A percentile compares a stretch with the other conserved stretches of the same genome.
phyloP scores from a whole-genome alignment of 2,329 filamentous ascomycete species.

The Pseudogymnoascus sp. region DNA sequence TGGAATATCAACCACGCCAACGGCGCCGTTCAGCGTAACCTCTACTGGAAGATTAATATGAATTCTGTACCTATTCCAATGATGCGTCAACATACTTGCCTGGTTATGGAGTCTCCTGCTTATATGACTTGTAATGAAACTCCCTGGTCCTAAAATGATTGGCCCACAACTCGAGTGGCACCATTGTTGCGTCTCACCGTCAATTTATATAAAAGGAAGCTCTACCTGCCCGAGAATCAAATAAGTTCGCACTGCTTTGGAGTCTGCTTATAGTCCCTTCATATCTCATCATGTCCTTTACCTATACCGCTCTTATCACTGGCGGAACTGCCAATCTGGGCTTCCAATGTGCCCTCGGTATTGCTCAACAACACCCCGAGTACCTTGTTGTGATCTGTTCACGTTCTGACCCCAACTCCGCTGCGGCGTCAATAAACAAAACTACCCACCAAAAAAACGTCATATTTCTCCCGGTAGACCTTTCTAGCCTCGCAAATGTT shows the following conservation, averaged over 20 bases:
- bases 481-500: conserved; percentile 32
- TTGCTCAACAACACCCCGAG: conserved; percentile 34
- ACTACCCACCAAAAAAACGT: conserved; percentile 32
- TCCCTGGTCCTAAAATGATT: neutral
- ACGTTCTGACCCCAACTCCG: conserved; percentile 34
- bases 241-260: neutral
- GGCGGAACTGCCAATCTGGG: conserved; percentile 39
- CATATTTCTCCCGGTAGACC: conserved; percentile 35
- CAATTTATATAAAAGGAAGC: neutral
- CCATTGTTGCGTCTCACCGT: neutral
- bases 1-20: neutral
- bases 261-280: neutral
- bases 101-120: neutral
- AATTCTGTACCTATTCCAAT: neutral
- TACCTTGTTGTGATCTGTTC: conserved; percentile 36
- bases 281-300: conserved; percentile 16
- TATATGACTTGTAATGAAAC: neutral
- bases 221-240: neutral
- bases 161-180: neutral
- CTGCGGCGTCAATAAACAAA: conserved; percentile 37
- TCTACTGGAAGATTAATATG: neutral
- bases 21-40: neutral
- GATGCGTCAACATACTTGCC: neutral
- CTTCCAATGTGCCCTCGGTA: conserved; percentile 32
- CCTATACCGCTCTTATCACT: conserved; percentile 32